Evolutionary conservation across 305 asterid genomes (phyloP).

Genomic region (Solanum hybrid): DNA sequence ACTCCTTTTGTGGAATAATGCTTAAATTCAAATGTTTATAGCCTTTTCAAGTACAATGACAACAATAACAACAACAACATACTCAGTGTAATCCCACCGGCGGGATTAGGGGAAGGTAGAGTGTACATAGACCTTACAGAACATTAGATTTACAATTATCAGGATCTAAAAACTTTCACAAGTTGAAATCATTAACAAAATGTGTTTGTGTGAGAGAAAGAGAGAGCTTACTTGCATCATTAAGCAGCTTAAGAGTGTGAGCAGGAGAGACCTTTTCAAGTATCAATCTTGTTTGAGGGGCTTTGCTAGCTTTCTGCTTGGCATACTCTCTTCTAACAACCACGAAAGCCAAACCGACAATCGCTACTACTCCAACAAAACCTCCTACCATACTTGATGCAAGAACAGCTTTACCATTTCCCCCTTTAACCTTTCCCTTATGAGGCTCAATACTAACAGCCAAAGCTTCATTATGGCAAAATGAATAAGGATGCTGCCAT

Average conservation of each 20-base stretch:
- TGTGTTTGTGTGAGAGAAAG: neutral
- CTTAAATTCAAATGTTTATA: neutral
- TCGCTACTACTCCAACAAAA: constrained; percentile 34
- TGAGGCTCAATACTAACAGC: constrained; percentile 59
- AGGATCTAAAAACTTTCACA: neutral
- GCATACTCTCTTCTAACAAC: constrained; percentile 30
- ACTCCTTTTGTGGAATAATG: neutral
- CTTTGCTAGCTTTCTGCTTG: constrained; percentile 24
- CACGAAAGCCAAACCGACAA: constrained; percentile 48
- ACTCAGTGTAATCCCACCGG: neutral
- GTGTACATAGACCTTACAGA: neutral
- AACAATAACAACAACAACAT: neutral
- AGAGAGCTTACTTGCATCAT: constrained; percentile 66
- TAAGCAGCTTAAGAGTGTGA: constrained; percentile 66
- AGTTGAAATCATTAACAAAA: neutral
- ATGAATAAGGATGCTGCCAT: constrained; percentile 45
- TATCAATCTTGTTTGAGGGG: constrained; percentile 28
- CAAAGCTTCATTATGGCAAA: constrained; percentile 70
- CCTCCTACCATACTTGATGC: constrained; percentile 68
- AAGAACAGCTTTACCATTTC: constrained; percentile 32
- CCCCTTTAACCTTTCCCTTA: constrained; percentile 16
- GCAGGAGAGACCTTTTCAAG: constrained; percentile 57
- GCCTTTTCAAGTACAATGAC: neutral
- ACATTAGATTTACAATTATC: neutral
- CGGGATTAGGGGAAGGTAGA: neutral